These are phyloP conservation scores for Fonsecaea erecta DNA, from an alignment of 2,329 filamentous ascomycete species.

Conservation along the genomic window DNA sequence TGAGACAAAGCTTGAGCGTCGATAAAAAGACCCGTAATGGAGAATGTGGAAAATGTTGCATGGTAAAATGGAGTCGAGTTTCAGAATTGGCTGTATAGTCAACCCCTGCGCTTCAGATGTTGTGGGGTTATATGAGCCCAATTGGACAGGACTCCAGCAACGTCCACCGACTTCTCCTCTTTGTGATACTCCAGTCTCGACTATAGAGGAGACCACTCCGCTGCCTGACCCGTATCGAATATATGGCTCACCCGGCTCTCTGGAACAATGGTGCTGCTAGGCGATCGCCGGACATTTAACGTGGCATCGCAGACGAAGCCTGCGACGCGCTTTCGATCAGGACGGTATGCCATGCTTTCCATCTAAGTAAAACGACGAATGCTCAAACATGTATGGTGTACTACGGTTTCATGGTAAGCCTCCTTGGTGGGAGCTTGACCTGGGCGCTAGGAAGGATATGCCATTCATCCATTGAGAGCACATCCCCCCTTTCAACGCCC, in stretches of 20 bases:
- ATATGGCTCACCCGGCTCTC: neutral
- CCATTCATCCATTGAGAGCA: neutral
- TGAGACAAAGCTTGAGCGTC: no score
- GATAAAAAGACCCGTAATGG: no score
- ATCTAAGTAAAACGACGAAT: neutral
- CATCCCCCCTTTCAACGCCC: neutral
- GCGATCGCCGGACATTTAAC: neutral
- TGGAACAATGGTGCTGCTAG: neutral
- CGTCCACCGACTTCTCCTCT: neutral
- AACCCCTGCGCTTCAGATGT: neutral
- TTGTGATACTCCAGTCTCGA: neutral
- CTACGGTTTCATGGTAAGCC: neutral
- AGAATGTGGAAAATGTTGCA: neutral
- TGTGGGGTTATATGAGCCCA: neutral
- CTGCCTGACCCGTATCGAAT: neutral
- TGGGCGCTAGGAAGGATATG: neutral
- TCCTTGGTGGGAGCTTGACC: neutral
- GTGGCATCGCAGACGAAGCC: neutral
- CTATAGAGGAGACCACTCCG: neutral
- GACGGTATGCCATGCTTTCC: neutral
- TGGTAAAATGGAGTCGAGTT: neutral
- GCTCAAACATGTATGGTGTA: neutral
- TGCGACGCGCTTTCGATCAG: neutral
- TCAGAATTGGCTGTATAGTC: neutral
- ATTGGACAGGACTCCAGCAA: neutral